phyloP scores from a whole-genome alignment of 2,329 filamentous ascomycete genomes.

The Paracoccidioides lutzii region DNA sequence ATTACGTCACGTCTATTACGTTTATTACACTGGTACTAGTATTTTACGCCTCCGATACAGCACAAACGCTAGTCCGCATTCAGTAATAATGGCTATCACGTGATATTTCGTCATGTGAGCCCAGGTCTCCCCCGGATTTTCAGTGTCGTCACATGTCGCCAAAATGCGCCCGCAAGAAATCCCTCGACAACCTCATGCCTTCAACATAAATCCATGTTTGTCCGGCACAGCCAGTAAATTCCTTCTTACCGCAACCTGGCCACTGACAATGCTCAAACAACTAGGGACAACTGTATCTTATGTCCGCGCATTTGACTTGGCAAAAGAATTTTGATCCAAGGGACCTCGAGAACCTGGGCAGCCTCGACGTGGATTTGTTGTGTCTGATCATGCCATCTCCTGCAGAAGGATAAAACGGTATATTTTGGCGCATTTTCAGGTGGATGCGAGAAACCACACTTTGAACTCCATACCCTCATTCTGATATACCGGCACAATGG shows the following conservation, averaged over 20 bases:
- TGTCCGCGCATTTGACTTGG: background rate
- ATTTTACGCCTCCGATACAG: background rate
- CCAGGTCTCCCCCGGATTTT: background rate
- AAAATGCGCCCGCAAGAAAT: background rate
- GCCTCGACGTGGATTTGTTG: too few species aligned
- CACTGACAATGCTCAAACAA: background rate
- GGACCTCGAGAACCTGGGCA: background rate
- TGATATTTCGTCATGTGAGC: background rate
- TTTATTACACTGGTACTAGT: background rate
- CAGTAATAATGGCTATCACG: background rate
- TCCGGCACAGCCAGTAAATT: background rate
- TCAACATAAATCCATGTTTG: background rate
- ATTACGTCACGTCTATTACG: background rate
- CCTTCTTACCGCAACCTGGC: background rate
- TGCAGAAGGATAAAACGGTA: background rate
- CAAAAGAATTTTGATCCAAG: background rate
- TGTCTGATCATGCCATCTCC: background rate
- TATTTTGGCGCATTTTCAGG: background rate
- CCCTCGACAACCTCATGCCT: background rate
- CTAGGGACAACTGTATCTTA: background rate
- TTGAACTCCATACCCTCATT: background rate
- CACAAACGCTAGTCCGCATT: too few species aligned
- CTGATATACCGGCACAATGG: conserved; percentile 44
- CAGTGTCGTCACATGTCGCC: background rate
- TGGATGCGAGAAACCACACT: background rate